These are phyloP conservation scores for Apophysomyces sp. DNA, from an alignment of 371 early-diverging fungal genomes.

Conservation along the genomic window DNA sequence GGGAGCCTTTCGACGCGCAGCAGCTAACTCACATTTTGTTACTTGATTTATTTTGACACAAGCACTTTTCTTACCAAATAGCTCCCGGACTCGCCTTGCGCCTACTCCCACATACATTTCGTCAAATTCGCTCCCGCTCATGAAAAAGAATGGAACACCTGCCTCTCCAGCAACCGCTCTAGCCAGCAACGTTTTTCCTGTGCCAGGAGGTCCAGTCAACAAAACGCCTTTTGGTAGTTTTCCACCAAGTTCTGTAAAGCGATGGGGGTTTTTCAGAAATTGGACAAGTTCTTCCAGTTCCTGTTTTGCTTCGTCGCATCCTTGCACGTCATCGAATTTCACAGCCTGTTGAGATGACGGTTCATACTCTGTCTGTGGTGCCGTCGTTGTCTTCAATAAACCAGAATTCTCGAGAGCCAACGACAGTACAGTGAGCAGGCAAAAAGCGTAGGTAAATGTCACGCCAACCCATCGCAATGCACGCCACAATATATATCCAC, in stretches of 20 bases:
- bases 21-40: conserved; percentile 51
- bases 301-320: conserved; percentile 96
- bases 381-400: conserved; percentile 60
- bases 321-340: conserved; percentile 93
- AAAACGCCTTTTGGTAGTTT: conserved; percentile 97
- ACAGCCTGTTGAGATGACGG: conserved; percentile 69
- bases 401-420: conserved; percentile 79
- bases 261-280: conserved; percentile 89
- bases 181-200: conserved; percentile 94
- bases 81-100: conserved; percentile 78
- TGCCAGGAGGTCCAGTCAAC: conserved; percentile 99
- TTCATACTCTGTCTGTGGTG: conserved; percentile 67
- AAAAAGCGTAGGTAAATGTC: conserved; percentile 76
- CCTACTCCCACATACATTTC: conserved; percentile 99
- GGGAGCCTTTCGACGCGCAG: conserved; percentile 94
- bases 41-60: background rate
- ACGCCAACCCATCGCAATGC: conserved; percentile 73
- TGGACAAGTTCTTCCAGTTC: conserved; percentile 96
- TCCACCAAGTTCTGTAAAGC: conserved; percentile 91
- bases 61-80: conserved; percentile 54
- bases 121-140: conserved; percentile 97
- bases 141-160: conserved; percentile 95
- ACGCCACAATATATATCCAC: conserved; percentile 69
- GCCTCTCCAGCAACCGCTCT: conserved; percentile 93
- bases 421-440: conserved; percentile 71